These are phyloP conservation scores for Phallus indusiatus DNA, from an alignment of 768 basidiomycete genomes.

Conservation along the genomic window DNA sequence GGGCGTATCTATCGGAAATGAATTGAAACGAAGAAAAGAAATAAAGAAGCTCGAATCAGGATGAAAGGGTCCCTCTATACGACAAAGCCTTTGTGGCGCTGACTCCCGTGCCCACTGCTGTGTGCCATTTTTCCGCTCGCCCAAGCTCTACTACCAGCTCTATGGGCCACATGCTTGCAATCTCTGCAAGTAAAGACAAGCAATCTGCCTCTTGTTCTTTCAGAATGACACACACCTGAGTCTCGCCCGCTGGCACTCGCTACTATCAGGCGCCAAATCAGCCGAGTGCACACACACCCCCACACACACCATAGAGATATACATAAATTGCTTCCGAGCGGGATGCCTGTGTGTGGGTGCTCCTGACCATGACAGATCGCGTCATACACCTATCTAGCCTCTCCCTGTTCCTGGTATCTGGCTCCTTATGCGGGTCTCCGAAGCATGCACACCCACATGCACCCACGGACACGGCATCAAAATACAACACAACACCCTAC, in stretches of 20 bases:
- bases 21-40: not conserved
- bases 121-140: not conserved
- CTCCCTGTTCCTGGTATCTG: not conserved
- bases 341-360: no score
- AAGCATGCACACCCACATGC: not conserved
- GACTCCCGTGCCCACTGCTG: not conserved
- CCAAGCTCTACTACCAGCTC: not conserved
- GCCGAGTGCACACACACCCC: not conserved
- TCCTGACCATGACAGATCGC: not conserved
- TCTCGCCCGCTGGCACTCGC: no score
- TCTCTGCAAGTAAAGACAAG: no score
- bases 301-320: no score
- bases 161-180: not conserved
- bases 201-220: not conserved
- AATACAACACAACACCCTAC: not conserved
- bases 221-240: not conserved
- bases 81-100: conserved; percentile 8
- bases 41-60: not conserved
- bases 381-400: not conserved
- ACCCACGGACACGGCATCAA: not conserved
- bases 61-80: not conserved
- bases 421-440: not conserved
- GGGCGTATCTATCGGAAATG: conserved; percentile 2
- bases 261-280: not conserved
- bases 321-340: not conserved